A percentile compares a stretch with the other conserved stretches of the same genome.
Evolutionary conservation across 1,284 basidiomycete species (phyloP).

Genomic region (Sanguinoderma infundibulare): DNA sequence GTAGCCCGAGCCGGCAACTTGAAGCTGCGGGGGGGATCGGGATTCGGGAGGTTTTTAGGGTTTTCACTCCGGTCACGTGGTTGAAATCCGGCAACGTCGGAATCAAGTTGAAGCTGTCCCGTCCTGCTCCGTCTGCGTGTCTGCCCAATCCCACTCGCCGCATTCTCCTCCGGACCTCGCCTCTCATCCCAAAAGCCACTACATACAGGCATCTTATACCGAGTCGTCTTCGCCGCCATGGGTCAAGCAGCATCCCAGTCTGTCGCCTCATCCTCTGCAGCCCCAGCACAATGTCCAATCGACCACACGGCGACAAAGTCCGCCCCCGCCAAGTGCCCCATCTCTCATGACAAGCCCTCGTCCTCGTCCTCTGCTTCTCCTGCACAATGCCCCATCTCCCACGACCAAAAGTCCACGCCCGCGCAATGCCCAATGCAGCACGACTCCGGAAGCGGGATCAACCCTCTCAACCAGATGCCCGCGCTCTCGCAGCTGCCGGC

Average conservation of each 20-base stretch:
- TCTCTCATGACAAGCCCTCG: constrained; percentile 42
- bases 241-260: constrained; percentile 33
- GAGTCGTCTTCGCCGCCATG: constrained; percentile 19
- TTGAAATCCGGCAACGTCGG: background rate
- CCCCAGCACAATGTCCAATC: constrained; percentile 42
- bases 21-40: no score
- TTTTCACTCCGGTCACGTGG: background rate
- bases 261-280: constrained; percentile 33
- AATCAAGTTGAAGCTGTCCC: constrained; percentile 2
- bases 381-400: constrained; percentile 53
- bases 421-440: constrained; percentile 56
- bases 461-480: constrained; percentile 94
- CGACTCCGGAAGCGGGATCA: constrained; percentile 49
- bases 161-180: constrained; percentile 8
- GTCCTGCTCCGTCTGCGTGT: constrained; percentile 20
- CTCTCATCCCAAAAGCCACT: background rate
- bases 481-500: constrained; percentile 72
- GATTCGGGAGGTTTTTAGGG: background rate
- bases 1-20: no score
- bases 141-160: constrained; percentile 5
- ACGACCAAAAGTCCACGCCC: constrained; percentile 32
- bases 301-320: constrained; percentile 32
- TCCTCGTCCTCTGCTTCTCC: constrained; percentile 25
- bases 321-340: constrained; percentile 46
- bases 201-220: background rate